A percentile compares a stretch with the other conserved stretches of the same genome.
phyloP scores from a whole-genome alignment of 441 rosid genomes.

The Lepidium campestre region DNA sequence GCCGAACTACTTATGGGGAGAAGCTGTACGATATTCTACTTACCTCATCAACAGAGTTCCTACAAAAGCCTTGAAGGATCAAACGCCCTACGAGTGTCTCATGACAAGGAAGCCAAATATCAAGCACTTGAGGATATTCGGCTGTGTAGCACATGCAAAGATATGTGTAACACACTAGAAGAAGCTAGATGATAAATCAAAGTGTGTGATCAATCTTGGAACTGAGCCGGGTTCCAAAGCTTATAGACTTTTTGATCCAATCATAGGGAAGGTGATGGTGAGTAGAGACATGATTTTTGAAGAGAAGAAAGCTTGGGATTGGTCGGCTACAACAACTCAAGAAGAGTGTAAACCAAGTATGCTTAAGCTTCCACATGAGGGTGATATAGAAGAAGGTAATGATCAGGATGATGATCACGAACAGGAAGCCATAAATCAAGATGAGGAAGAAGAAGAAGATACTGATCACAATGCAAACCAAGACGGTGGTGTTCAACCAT shows the following conservation, averaged over 20 bases:
- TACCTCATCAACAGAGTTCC: no score
- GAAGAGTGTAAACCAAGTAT: neutral
- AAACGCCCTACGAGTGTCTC: no score
- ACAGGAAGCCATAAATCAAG: neutral
- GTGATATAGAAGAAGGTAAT: neutral
- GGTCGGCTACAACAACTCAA: neutral
- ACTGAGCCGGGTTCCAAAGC: neutral
- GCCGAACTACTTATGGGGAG: no score
- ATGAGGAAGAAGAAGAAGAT: no score
- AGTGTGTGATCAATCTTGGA: neutral
- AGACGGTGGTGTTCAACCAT: no score
- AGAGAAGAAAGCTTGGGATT: neutral
- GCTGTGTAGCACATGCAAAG: no score
- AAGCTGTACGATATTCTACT: no score
- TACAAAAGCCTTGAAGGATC: no score
- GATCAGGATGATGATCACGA: neutral
- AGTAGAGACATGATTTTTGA: neutral
- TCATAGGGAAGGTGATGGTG: neutral
- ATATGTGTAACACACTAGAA: no score
- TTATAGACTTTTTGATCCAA: neutral
- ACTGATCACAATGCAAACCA: no score
- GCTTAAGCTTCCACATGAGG: neutral
- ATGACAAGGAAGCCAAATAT: no score
- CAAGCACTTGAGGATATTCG: no score
- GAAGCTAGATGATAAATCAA: neutral